These are phyloP conservation scores for Geum urbanum DNA, from an alignment of 306 rosid species.

Conservation along the genomic window DNA sequence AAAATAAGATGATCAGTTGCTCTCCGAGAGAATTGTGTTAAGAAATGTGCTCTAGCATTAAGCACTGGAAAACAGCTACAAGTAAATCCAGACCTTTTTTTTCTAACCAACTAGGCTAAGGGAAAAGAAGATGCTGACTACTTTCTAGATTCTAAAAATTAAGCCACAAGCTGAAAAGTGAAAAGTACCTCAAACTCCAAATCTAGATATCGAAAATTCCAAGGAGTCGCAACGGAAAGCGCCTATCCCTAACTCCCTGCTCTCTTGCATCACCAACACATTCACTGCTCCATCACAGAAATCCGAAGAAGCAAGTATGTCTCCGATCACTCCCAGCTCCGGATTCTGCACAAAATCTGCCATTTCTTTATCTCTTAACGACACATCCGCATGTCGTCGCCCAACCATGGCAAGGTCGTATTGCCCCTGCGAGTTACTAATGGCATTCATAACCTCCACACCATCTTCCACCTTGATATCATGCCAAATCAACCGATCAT, in stretches of 20 bases:
- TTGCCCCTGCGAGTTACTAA: slow-evolving; percentile 1
- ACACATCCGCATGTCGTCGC: slow-evolving; percentile 8
- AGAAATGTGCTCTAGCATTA: no score
- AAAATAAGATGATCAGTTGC: no score
- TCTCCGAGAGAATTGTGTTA: no score
- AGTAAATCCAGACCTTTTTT: no score
- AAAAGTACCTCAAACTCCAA: background rate
- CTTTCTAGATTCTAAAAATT: no score
- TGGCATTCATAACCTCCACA: slow-evolving; percentile 19
- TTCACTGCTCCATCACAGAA: slow-evolving; percentile 34
- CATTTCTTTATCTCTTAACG: slow-evolving; percentile 34
- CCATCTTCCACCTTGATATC: slow-evolving; percentile 42
- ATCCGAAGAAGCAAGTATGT: slow-evolving; percentile 42
- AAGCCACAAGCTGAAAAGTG: background rate
- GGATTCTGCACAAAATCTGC: slow-evolving; percentile 35
- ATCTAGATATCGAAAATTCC: background rate
- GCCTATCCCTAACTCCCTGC: background rate
- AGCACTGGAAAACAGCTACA: no score
- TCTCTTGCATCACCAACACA: slow-evolving; percentile 35
- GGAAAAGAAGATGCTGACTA: no score
- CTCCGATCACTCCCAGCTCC: slow-evolving; percentile 46
- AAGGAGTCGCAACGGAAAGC: background rate
- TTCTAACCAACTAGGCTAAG: no score
- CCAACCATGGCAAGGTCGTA: slow-evolving; percentile 53
- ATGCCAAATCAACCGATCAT: slow-evolving; percentile 2